Conservation (phyloP, 129 eudicot species). For the Sambucus nigra region DNA sequence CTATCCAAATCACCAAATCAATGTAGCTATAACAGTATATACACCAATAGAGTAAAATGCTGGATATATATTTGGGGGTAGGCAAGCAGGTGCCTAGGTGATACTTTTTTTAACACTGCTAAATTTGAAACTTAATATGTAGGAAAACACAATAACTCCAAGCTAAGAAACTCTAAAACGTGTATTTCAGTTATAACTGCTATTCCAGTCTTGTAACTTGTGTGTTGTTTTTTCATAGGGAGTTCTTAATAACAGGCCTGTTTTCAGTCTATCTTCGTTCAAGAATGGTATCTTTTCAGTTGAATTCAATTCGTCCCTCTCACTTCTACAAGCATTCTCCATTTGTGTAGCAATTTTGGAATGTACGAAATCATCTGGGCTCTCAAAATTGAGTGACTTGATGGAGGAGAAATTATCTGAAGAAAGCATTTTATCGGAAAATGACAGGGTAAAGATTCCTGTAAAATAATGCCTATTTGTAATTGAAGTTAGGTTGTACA, state of each 20-base stretch:
- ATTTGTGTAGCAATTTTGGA: slow-evolving; percentile 49
- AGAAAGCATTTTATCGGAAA: slow-evolving; percentile 11
- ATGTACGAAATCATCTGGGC: slow-evolving; percentile 27
- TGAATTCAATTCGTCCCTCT: slow-evolving; percentile 48
- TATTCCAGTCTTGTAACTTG: background rate
- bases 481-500: slow-evolving; percentile 8
- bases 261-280: slow-evolving; percentile 42
- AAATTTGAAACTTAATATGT: too few relatives aligned
- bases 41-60: too few relatives aligned
- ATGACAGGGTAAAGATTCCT: slow-evolving; percentile 14
- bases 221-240: slow-evolving; percentile 26
- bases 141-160: too few relatives aligned
- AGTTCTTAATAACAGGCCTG: slow-evolving; percentile 22
- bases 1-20: too few relatives aligned
- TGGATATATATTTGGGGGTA: too few relatives aligned
- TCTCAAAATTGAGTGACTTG: slow-evolving; percentile 13
- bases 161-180: too few relatives aligned
- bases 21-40: too few relatives aligned
- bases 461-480: slow-evolving; percentile 23
- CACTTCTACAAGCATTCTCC: slow-evolving; percentile 68
- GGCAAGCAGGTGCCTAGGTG: too few relatives aligned
- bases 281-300: slow-evolving; percentile 61
- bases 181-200: background rate
- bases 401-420: slow-evolving; percentile 16
- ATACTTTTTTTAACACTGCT: slow-evolving; percentile 2